phyloP scores from a whole-genome alignment of 106 monocot species.

The Dendrobium nobile region DNA sequence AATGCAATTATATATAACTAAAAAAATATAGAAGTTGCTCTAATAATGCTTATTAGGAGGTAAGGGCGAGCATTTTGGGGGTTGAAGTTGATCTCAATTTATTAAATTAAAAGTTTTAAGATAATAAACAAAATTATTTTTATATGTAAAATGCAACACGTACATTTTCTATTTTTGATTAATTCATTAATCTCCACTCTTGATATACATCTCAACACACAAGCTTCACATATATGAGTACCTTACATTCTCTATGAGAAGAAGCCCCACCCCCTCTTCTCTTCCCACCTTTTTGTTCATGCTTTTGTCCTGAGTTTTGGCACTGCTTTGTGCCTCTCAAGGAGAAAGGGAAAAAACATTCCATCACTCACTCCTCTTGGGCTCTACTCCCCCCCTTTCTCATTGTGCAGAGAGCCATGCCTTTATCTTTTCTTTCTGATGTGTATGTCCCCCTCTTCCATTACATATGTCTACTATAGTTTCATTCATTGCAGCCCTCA shows the following conservation, averaged over 20 bases:
- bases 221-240: background rate
- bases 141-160: no score
- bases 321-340: constrained; percentile 8
- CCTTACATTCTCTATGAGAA: background rate
- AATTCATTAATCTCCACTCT: no score
- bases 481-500: background rate
- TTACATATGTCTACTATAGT: background rate
- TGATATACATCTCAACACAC: no score
- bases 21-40: no score
- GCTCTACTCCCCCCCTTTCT: background rate
- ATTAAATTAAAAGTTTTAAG: no score
- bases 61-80: no score
- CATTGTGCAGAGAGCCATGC: constrained; percentile 12
- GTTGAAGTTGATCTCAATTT: no score
- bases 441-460: background rate
- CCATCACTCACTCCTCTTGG: constrained; percentile 8
- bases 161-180: no score
- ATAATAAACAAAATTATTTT: no score
- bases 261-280: background rate
- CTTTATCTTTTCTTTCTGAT: constrained; percentile 4
- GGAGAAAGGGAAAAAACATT: constrained; percentile 4
- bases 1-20: no score
- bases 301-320: constrained; percentile 5
- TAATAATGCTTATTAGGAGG: no score
- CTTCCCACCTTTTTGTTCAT: background rate